Evolutionary conservation across 2,329 filamentous ascomycete genomes (phyloP).

Genomic region (Daldinia sp.): DNA sequence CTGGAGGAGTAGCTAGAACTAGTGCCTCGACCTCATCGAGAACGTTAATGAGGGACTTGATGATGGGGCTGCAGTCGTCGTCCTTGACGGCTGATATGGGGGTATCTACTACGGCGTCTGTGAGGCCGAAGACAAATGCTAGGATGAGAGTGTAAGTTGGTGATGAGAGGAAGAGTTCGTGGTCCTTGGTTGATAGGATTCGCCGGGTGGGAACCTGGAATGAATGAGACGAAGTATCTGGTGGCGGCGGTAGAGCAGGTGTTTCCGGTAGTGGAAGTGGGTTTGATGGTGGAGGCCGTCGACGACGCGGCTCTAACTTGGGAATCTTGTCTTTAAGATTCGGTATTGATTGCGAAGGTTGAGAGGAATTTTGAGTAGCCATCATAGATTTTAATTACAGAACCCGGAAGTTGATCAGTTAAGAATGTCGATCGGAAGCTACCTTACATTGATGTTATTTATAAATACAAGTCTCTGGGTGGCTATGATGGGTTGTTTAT

Average conservation of each 20-base stretch:
- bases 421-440: background rate
- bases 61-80: slow-evolving; percentile 66
- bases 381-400: slow-evolving; percentile 33
- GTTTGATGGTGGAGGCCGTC: slow-evolving; percentile 64
- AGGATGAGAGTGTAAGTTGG: slow-evolving; percentile 80
- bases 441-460: slow-evolving; percentile 4
- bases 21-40: slow-evolving; percentile 77
- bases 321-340: slow-evolving; percentile 71
- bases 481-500: slow-evolving; percentile 27
- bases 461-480: background rate
- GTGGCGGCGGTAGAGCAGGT: slow-evolving; percentile 76
- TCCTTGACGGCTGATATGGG: slow-evolving; percentile 73
- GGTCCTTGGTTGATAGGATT: slow-evolving; percentile 85
- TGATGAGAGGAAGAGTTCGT: slow-evolving; percentile 83
- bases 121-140: slow-evolving; percentile 87
- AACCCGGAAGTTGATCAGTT: background rate
- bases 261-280: slow-evolving; percentile 78
- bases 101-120: slow-evolving; percentile 81
- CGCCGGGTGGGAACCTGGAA: slow-evolving; percentile 79
- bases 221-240: slow-evolving; percentile 68
- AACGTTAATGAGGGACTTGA: slow-evolving; percentile 75
- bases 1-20: slow-evolving; percentile 77
- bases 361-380: slow-evolving; percentile 42
- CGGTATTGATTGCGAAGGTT: slow-evolving; percentile 53
- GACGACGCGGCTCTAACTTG: slow-evolving; percentile 74